Evolutionary conservation across 768 basidiomycete species (phyloP).

Genomic region (Hydnum rufescens): DNA sequence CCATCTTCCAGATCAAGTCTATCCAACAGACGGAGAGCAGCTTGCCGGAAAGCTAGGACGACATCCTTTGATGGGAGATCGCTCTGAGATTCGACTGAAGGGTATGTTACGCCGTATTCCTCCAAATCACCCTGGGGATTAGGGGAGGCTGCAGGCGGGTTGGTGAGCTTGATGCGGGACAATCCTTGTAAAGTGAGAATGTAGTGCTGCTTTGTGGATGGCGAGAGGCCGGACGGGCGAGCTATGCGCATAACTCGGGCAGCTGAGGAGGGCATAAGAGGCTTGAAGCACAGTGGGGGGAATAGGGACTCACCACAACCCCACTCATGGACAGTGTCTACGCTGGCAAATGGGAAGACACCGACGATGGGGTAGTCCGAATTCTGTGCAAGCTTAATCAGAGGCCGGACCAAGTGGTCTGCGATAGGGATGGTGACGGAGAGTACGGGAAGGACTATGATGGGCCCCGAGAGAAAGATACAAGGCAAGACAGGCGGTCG

Average conservation of each 20-base stretch:
- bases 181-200: conserved; percentile 55
- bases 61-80: conserved; percentile 38
- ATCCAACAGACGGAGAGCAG: conserved; percentile 2
- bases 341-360: conserved; percentile 34
- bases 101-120: conserved; percentile 16
- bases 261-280: conserved; percentile 17
- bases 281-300: background rate
- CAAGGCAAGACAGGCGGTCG: conserved; percentile 33
- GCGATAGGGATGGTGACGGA: conserved; percentile 48
- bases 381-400: conserved; percentile 48
- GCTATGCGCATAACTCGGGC: conserved; percentile 54
- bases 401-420: conserved; percentile 36
- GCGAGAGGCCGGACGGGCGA: conserved; percentile 25
- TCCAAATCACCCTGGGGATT: conserved; percentile 10
- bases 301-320: conserved; percentile 10
- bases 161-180: conserved; percentile 37
- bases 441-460: conserved; percentile 55
- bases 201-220: conserved; percentile 35
- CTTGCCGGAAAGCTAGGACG: conserved; percentile 20
- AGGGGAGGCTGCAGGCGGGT: conserved; percentile 21
- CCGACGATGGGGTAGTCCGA: conserved; percentile 32
- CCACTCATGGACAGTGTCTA: conserved; percentile 28
- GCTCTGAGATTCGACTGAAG: conserved; percentile 27
- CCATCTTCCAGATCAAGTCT: background rate
- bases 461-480: conserved; percentile 48